Base-by-base conservation (phyloP, 2,329 filamentous ascomycete genomes). In the Teratosphaeria nubilosa region DNA sequence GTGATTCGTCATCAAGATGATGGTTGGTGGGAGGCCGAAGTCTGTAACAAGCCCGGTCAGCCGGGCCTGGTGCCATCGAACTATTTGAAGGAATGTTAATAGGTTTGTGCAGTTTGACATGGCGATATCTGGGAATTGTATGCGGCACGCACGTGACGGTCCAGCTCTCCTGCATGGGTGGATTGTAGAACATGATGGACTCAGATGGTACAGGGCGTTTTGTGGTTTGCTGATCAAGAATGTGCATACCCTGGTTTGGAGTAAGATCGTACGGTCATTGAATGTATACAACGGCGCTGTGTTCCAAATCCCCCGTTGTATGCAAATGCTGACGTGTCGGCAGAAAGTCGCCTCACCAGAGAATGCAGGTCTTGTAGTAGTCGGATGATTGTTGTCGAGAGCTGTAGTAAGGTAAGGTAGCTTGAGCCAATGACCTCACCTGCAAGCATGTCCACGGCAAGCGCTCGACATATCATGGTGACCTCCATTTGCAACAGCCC, bases 1-100 rank as follows among this genome's bases (percentile, higher is more conserved):
- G 86, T 99, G 14, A 78, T 96, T 53, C 82, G 91, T 60, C 84
- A 95, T 68, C 94, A 99, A 75, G 94, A 99, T 71, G 94, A 99
- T 70, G 94, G 94, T 22, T 99, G 94, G 94, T 99, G 95, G 94
- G 94, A 99, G 76, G 95, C 95, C 13, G 92, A 96, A 73, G 84
- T 96, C 48, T 88, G 91, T 52, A 86, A 86, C 22, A 80, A 78
- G 66, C 77, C 77, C 62, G 75, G 75, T 48, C 72, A 75, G 48
- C 72, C 80, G 16, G 84, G 84, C 25, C 74, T 87, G 64, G 84
- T 87, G 55, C 84, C 84, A 2, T 85, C 82, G 64, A 87, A 87
- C 71, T 87, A 87, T 67, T 70, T 87, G 58, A 83, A 86, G 72
- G 77, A 78, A 57, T 83, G 82, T 65, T 78, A 68, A 64, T 41